Base-by-base conservation (phyloP, 2,329 filamentous ascomycete species). In the Ophiostoma australiae region DNA sequence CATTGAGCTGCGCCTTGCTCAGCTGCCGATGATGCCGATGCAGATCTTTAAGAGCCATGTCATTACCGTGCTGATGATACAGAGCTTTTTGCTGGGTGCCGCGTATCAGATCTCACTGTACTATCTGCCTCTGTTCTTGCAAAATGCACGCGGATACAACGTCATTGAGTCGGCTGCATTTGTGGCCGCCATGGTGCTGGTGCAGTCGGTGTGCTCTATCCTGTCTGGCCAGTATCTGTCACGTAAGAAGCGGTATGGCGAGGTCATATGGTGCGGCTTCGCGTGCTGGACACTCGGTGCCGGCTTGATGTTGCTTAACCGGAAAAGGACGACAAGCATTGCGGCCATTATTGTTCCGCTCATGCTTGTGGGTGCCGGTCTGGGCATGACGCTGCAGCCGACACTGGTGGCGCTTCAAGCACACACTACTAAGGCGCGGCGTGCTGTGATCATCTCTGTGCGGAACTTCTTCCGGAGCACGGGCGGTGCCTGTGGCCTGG, bases 401-500 rank as follows among this genome's bases (percentile, higher is more conserved):
- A 80, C 78, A 11, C 74, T 81, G 7, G 76, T 81, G 0, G 80
- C 77, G 1, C 74, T 81, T 69, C 78, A 81, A 55, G 80, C 80
- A 35, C 79, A 81, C 71, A 77, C 76, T 0, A 76, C 76, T 4
- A 78, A 76, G 58, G 76, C 78, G 37, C 78, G 80, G 55, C 77
- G 80, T 0, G 44, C 80, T 13, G 80, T 81, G 44, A 77, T 78
- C 1, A 81, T 78, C 1, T 78, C 78, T 0, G 75, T 79, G 31
- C 77, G 80, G n/a, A 81, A 81, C 70, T 81, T 82, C 67, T 75
- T 80, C 41, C 77, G 80, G 11, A 77, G 76, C 7, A 74, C 80
- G 4, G 80, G 80, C 11, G 80, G 80, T 17, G 77, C 79, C 6
- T 75, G 78, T n/a, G 79, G 79, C 0, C 76, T 81, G 0, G 75